These are phyloP conservation scores for Lactifluus volemus DNA, from an alignment of 768 basidiomycete genomes.

Conservation along the genomic window DNA sequence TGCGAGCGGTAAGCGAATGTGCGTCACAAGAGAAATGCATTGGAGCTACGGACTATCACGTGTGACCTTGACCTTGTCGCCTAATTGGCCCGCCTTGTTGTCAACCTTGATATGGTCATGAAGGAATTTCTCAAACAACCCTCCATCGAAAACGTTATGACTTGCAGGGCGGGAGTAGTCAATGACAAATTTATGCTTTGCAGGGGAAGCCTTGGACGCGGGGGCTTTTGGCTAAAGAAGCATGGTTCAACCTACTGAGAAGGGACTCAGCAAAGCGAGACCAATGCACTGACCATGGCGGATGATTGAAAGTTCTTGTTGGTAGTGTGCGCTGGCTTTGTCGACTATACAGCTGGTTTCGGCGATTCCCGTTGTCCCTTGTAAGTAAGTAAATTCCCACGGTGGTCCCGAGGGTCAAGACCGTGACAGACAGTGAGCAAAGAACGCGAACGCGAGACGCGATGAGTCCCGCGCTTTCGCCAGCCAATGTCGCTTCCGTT, in stretches of 20 bases:
- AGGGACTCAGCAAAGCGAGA: conserved; percentile 84
- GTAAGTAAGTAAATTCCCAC: conserved; percentile 5
- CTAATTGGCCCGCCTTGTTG: conserved; percentile 85
- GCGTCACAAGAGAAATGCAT: neutral
- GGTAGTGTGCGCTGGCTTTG: neutral
- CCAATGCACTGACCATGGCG: conserved; percentile 62
- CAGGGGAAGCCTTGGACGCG: conserved; percentile 40
- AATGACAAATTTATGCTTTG: conserved; percentile 74
- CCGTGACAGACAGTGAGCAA: too few relatives aligned
- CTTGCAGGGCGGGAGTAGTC: conserved; percentile 80
- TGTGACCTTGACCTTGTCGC: conserved; percentile 78
- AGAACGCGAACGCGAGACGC: neutral
- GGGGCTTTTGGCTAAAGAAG: conserved; percentile 49
- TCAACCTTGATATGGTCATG: conserved; percentile 93
- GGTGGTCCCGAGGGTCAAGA: neutral
- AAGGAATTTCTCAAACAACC: conserved; percentile 77
- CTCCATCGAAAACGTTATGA: conserved; percentile 53
- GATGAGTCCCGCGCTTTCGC: conserved; percentile 46
- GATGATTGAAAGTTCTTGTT: conserved; percentile 15
- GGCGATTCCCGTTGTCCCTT: neutral
- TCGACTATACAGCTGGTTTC: conserved; percentile 44
- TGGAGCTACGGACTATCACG: conserved; percentile 61
- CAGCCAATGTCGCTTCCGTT: conserved; percentile 62
- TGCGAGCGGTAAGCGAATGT: conserved; percentile 1
- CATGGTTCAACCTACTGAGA: conserved; percentile 82